Base-by-base conservation (phyloP, 2,329 filamentous ascomycete species). In the Arthroderma uncinatum region DNA sequence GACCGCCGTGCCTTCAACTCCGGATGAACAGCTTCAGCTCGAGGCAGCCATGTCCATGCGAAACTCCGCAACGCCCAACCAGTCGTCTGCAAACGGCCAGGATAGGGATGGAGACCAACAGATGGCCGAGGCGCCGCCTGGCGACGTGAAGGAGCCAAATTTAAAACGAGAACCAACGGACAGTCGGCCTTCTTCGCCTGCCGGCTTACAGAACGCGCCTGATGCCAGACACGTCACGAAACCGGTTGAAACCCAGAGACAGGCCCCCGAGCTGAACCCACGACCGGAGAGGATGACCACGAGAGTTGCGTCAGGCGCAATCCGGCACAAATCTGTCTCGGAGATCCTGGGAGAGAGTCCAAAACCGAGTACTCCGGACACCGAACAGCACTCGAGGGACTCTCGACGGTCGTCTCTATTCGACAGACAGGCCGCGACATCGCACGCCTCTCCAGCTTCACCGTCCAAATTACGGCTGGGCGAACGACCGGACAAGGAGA, bases 291-390 rank as follows among this genome's bases (percentile, higher is more conserved):
- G 83, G 30, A 85, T 85, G 73, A 85, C 83, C 9, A 88, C 84
- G 1, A 74, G 85, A 63, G 82, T 87, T 21, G 82, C 83, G 2
- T 87, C 86, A 8, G 85, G 84, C 42, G 82, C 83, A 2, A 82
- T 88, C 63, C 78, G 82, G 60, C 82, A 85, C 55, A 89, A 87
- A 65, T 87, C 85, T 4, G 83, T 87, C 3, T 85, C 82, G 16
- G 86, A 89, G 67, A 86, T 88, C 42, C 74, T 88, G 4, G 83
- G 82, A 55, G 82, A 82, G 59, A 78, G 76, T 16, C 76, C 80
- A 40, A 68, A 73, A 61, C 64, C 68, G 37, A 62, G 66, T 42
- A 61, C 68, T 42, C 63, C 28, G 30, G 50, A 68, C 33, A 54
- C 67, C 6, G 76, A 78, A 50, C 44, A 25, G 14, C 37, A 40